These are phyloP conservation scores for Grosmannia serpens DNA, from an alignment of 2,329 filamentous ascomycete species.

Conservation along the genomic window DNA sequence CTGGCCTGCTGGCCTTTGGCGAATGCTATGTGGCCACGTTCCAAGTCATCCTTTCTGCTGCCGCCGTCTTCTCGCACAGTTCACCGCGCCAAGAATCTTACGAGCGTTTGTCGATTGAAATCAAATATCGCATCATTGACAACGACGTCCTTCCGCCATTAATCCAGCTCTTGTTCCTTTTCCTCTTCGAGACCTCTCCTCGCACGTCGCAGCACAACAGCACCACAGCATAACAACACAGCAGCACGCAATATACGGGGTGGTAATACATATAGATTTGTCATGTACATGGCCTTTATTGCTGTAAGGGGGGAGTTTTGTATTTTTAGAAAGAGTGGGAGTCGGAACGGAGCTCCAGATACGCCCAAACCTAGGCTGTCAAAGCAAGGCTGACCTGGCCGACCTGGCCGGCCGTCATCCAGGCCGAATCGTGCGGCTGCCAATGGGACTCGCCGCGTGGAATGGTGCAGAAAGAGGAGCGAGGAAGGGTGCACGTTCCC, in stretches of 20 bases:
- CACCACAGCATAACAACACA: not conserved
- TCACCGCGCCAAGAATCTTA: not conserved
- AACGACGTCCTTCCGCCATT: not conserved
- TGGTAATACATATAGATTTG: not conserved
- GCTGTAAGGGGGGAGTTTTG: not conserved
- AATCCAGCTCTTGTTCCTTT: not conserved
- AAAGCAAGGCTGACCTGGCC: not conserved
- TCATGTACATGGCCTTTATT: not conserved
- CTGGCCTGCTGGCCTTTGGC: not conserved
- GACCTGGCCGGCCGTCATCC: not conserved
- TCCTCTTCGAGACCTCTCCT: not conserved
- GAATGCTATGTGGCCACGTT: not conserved
- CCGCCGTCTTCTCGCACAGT: not conserved
- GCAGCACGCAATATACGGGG: not conserved
- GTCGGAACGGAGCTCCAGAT: not conserved
- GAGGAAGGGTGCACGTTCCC: not conserved
- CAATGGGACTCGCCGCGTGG: not conserved
- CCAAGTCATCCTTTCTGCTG: not conserved
- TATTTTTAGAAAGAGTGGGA: not conserved
- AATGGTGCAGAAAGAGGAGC: not conserved
- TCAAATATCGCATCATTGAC: not conserved
- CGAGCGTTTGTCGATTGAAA: not conserved
- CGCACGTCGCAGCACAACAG: not conserved
- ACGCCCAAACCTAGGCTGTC: no score
- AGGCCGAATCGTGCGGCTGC: not conserved